phyloP scores from a whole-genome alignment of 306 rosid genomes.

The Lotus japonicus region DNA sequence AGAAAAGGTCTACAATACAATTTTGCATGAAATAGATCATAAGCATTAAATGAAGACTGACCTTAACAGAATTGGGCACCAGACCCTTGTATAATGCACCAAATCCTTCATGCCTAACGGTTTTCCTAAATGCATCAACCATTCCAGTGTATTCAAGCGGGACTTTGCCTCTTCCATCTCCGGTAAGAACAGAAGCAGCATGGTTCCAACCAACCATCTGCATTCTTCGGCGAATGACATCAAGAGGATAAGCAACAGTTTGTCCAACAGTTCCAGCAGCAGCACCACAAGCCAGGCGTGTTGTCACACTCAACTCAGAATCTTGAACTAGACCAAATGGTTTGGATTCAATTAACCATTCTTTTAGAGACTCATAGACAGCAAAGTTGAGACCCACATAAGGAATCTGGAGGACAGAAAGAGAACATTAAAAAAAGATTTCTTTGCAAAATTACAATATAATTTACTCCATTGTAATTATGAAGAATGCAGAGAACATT shows the following conservation, averaged over 20 bases:
- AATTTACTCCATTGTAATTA: neutral
- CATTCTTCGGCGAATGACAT: constrained; percentile 98
- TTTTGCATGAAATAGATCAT: neutral
- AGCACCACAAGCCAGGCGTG: constrained; percentile 95
- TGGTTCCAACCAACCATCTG: constrained; percentile 98
- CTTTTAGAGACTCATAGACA: constrained; percentile 92
- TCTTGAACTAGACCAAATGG: constrained; percentile 70
- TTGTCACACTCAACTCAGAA: constrained; percentile 78
- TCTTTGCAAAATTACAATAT: neutral
- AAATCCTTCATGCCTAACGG: constrained; percentile 88
- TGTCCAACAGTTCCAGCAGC: constrained; percentile 96
- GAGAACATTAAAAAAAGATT: constrained; percentile 17
- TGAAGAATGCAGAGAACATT: neutral
- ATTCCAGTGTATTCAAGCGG: constrained; percentile 85
- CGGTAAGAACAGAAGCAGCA: constrained; percentile 83
- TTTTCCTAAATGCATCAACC: constrained; percentile 94
- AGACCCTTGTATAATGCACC: constrained; percentile 98
- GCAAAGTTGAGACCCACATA: constrained; percentile 98
- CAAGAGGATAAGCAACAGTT: constrained; percentile 98
- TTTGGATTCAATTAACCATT: constrained; percentile 62
- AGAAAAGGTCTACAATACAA: neutral
- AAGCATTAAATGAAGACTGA: constrained; percentile 25
- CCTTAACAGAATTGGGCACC: constrained; percentile 98
- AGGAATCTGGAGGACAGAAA: constrained; percentile 57
- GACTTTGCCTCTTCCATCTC: constrained; percentile 74